Base-by-base conservation (phyloP, 495 filamentous ascomycete genomes). In the Venustampulla echinocandica region DNA sequence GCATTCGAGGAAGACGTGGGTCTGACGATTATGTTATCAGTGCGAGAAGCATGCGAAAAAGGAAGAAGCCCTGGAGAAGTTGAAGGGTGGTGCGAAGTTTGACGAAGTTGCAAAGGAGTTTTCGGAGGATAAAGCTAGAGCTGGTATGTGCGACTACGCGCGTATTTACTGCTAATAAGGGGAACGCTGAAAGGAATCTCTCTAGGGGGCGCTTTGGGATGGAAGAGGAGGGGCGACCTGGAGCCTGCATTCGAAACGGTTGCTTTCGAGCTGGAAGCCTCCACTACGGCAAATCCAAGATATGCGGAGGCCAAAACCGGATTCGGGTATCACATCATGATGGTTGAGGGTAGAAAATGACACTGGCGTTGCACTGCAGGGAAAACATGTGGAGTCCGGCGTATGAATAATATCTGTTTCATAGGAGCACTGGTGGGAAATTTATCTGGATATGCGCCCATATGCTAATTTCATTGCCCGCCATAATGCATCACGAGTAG, bases 241-340 rank as follows among this genome's bases (percentile, higher is more conserved):
- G 72, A 90, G 32, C 71, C 76, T 4, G 73, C 76, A 7, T 96
- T 95, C 59, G 88, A 92, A 60, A 80, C 81, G 56, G 80, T 80
- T 3, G 90, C 88, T 9, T 95, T 82, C 56, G 80, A 80, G 18
- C 69, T 96, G 30, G 82, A 86, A 53, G 69, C 79, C 0, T 89
- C 84, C 61, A 82, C 83, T 17, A 87, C 81, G n/a, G 74, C 59
- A 10, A 85, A 71, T 47, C 86, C 89, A 5, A 83, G 81, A 57
- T 85, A 75, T 60, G 85, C 66, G 11, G 85, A 93, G 66, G 82
- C 79, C 23, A 94, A 93, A 69, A 90, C 87, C 2, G 70, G 72
- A 7, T 81, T 81, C 67, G 90, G 90, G n/a, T 95, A 95, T 71
- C 90, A 96, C 65, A 80, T 95, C 44, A 81, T 95, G 46, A 92